A percentile compares a stretch with the other conserved stretches of the same genome.
These are phyloP conservation scores for Sporopachydermia lactativora DNA, from an alignment of 805 yeast species.

Conservation along the genomic window DNA sequence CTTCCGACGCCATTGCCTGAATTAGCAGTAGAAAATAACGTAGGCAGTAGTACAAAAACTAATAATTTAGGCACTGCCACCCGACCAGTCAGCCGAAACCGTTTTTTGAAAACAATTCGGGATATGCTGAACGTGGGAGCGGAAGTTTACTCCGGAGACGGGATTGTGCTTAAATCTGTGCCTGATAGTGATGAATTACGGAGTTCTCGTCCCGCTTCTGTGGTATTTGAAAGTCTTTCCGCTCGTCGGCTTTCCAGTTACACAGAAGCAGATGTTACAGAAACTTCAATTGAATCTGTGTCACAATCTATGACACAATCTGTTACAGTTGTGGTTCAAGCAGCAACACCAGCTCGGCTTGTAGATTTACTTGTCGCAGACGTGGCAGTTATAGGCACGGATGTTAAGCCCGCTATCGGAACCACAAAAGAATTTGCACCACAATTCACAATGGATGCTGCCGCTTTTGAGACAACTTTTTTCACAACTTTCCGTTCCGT, in stretches of 20 bases:
- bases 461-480: background rate
- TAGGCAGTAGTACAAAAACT: background rate
- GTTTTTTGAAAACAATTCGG: conserved; percentile 38
- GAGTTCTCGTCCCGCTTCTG: conserved; percentile 30
- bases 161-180: conserved; percentile 45
- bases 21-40: background rate
- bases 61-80: no score
- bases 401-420: conserved; percentile 7
- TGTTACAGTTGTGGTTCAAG: conserved; percentile 38
- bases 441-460: background rate
- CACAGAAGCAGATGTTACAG: background rate
- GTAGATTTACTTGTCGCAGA: conserved; percentile 71
- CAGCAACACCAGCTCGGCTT: conserved; percentile 63
- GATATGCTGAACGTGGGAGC: conserved; percentile 53
- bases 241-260: conserved; percentile 18
- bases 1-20: background rate
- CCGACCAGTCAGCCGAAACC: conserved; percentile 24
- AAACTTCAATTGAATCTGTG: conserved; percentile 9
- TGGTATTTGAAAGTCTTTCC: conserved; percentile 32
- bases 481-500: conserved; percentile 59
- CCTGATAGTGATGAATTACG: conserved; percentile 19
- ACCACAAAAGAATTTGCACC: background rate
- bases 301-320: conserved; percentile 15
- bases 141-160: conserved; percentile 37
- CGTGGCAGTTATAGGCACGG: conserved; percentile 38